A percentile compares a stretch with the other conserved stretches of the same genome.
These are phyloP conservation scores for Pythium periplocum DNA, from an alignment of 352 stramenopile genomes.

Conservation along the genomic window DNA sequence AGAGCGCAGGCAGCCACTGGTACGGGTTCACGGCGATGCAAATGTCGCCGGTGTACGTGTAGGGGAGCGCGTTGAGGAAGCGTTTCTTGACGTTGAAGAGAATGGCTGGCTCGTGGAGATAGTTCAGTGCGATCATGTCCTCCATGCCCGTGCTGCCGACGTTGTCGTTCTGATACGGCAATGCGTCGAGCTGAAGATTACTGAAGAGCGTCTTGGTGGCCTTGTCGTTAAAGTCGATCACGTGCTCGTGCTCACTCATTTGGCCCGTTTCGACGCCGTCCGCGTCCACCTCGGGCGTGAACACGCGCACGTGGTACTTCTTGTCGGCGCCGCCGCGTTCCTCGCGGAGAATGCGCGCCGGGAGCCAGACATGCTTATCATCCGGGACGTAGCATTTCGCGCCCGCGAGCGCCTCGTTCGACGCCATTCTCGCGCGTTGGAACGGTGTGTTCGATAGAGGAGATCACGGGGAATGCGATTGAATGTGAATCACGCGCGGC, in stretches of 20 bases:
- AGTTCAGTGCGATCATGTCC: conserved; percentile 87
- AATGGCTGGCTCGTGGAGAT: conserved; percentile 89
- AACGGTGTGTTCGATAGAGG: background rate
- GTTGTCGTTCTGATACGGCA: conserved; percentile 79
- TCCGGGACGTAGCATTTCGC: conserved; percentile 83
- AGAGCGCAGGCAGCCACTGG: conserved; percentile 85
- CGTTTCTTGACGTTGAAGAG: conserved; percentile 89
- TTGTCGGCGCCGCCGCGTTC: conserved; percentile 42
- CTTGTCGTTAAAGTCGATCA: conserved; percentile 72
- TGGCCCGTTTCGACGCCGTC: conserved; percentile 15
- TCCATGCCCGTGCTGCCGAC: conserved; percentile 54
- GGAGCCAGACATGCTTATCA: conserved; percentile 70
- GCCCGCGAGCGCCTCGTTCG: conserved; percentile 23
- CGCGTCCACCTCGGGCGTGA: conserved; percentile 24
- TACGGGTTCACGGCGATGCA: conserved; percentile 97
- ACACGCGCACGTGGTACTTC: conserved; percentile 52
- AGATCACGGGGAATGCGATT: background rate
- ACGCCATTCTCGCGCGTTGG: conserved; percentile 7
- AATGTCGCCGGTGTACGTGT: conserved; percentile 96
- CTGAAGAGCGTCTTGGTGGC: conserved; percentile 56
- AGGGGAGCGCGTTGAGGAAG: conserved; percentile 86
- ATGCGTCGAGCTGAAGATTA: conserved; percentile 58
- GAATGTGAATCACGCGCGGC: no score
- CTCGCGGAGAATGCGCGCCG: conserved; percentile 65
- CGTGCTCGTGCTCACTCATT: conserved; percentile 34